A percentile compares a stretch with the other conserved stretches of the same genome.
Evolutionary conservation across 2,329 filamentous ascomycete species (phyloP).

Genomic region (Aureobasidium vineae): DNA sequence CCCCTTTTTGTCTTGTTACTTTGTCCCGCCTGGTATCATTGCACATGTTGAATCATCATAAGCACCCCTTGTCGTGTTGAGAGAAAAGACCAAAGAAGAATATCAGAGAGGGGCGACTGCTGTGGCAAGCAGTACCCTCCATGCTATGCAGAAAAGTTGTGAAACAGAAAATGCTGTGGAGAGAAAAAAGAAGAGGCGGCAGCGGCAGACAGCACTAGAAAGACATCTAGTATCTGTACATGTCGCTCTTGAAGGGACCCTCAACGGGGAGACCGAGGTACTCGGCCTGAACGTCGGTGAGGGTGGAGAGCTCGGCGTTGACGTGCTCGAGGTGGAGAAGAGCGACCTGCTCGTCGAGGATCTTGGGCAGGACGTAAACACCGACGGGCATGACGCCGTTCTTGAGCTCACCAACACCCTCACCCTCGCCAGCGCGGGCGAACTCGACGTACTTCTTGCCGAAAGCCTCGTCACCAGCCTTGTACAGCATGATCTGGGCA

Average conservation of each 20-base stretch:
- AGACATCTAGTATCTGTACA: constrained; percentile 69
- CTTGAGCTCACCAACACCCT: constrained; percentile 51
- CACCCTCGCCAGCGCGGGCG: constrained; percentile 51
- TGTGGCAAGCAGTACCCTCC: background rate
- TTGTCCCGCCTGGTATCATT: constrained; percentile 53
- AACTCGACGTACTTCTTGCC: constrained; percentile 96
- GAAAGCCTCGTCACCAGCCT: constrained; percentile 83
- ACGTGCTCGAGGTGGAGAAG: constrained; percentile 88
- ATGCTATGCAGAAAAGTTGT: constrained; percentile 21
- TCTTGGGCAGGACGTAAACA: constrained; percentile 98
- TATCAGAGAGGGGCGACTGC: background rate
- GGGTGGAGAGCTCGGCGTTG: constrained; percentile 88
- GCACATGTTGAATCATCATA: constrained; percentile 44
- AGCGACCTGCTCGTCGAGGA: constrained; percentile 98
- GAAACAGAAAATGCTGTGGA: constrained; percentile 27
- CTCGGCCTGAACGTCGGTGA: constrained; percentile 84
- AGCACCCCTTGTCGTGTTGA: constrained; percentile 21
- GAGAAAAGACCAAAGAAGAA: constrained; percentile 26
- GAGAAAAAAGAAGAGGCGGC: background rate
- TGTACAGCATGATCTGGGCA: constrained; percentile 97
- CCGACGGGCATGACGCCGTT: constrained; percentile 81
- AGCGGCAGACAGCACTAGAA: background rate
- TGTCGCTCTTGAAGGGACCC: constrained; percentile 95
- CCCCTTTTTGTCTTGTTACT: constrained; percentile 54
- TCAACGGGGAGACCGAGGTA: constrained; percentile 84